Evolutionary conservation across 2,329 filamentous ascomycete species (phyloP).

Genomic region (Coniochaeta prunicola): DNA sequence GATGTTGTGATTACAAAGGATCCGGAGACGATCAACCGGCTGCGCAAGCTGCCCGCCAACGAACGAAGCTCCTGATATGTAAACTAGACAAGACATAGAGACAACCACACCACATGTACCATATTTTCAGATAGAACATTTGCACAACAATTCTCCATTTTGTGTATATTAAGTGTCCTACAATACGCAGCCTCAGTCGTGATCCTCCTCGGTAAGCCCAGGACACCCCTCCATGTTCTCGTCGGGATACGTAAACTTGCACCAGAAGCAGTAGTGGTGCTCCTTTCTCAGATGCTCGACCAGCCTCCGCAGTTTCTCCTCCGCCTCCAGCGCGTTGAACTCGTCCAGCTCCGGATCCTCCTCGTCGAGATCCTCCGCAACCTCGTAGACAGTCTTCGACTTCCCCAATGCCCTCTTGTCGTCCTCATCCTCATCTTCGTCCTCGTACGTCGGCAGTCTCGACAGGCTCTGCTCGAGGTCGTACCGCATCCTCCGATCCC

Average conservation of each 20-base stretch:
- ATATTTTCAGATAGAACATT: not conserved
- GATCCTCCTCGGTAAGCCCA: slow-evolving; percentile 78
- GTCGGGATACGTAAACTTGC: slow-evolving; percentile 75
- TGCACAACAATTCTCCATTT: not conserved
- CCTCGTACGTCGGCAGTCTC: slow-evolving; percentile 58
- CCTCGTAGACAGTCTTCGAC: slow-evolving; percentile 43
- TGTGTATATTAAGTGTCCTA: not conserved
- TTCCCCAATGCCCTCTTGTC: slow-evolving; percentile 63
- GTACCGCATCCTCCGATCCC: slow-evolving; percentile 56
- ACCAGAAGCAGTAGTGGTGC: slow-evolving; percentile 91
- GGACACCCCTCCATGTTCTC: slow-evolving; percentile 79
- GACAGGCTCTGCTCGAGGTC: slow-evolving; percentile 60
- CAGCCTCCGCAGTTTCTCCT: slow-evolving; percentile 59
- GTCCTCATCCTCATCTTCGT: slow-evolving; percentile 64
- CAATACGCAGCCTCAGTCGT: slow-evolving; percentile 33
- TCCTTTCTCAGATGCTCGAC: slow-evolving; percentile 63
- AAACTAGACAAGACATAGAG: not conserved
- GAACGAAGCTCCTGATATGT: not conserved
- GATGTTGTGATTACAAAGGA: slow-evolving; percentile 15
- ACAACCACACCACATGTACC: not conserved
- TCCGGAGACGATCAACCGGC: slow-evolving; percentile 8
- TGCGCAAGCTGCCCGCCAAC: not conserved
- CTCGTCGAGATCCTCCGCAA: slow-evolving; percentile 65
- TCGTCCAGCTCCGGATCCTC: slow-evolving; percentile 74
- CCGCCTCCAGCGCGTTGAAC: slow-evolving; percentile 63